Evolutionary conservation across 2,329 filamentous ascomycete species (phyloP).

Genomic region (Talaromyces sp.): DNA sequence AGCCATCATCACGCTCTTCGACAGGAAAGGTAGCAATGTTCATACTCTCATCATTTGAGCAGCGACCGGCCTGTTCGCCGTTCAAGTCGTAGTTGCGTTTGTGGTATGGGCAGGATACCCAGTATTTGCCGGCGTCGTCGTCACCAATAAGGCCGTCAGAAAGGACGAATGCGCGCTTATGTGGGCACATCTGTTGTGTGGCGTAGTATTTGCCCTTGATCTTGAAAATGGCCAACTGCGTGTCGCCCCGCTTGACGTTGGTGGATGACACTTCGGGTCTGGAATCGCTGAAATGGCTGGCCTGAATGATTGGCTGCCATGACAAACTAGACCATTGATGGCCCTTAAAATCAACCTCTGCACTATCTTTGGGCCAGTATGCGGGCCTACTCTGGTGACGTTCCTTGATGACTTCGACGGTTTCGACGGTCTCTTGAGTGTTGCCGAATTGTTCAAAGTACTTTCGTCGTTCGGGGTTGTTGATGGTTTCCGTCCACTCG

Average conservation of each 20-base stretch:
- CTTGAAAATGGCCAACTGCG: slow-evolving; percentile 83
- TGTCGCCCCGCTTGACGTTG: slow-evolving; percentile 80
- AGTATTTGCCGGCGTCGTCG: slow-evolving; percentile 60
- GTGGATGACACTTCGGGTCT: slow-evolving; percentile 57
- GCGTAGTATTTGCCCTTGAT: slow-evolving; percentile 76
- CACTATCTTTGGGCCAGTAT: slow-evolving; percentile 69
- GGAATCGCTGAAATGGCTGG: slow-evolving; percentile 58
- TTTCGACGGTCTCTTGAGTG: slow-evolving; percentile 65
- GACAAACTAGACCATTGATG: slow-evolving; percentile 61
- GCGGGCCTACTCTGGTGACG: slow-evolving; percentile 69
- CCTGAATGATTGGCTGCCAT: slow-evolving; percentile 77
- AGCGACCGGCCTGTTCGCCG: slow-evolving; percentile 62
- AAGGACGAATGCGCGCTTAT: slow-evolving; percentile 86
- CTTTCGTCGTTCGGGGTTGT: slow-evolving; percentile 61
- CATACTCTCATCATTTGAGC: slow-evolving; percentile 68
- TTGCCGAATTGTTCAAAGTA: slow-evolving; percentile 83
- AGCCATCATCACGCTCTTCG: slow-evolving; percentile 70
- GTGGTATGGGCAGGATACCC: slow-evolving; percentile 82
- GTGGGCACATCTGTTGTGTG: slow-evolving; percentile 91
- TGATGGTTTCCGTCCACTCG: slow-evolving; percentile 83
- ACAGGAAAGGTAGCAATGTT: slow-evolving; percentile 79
- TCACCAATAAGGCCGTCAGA: slow-evolving; percentile 78
- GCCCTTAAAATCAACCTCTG: slow-evolving; percentile 67
- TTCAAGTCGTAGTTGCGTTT: slow-evolving; percentile 83
- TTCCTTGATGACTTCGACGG: slow-evolving; percentile 67